phyloP scores from a whole-genome alignment of 2,329 filamentous ascomycete species.

The Fusarium tuaranense region DNA sequence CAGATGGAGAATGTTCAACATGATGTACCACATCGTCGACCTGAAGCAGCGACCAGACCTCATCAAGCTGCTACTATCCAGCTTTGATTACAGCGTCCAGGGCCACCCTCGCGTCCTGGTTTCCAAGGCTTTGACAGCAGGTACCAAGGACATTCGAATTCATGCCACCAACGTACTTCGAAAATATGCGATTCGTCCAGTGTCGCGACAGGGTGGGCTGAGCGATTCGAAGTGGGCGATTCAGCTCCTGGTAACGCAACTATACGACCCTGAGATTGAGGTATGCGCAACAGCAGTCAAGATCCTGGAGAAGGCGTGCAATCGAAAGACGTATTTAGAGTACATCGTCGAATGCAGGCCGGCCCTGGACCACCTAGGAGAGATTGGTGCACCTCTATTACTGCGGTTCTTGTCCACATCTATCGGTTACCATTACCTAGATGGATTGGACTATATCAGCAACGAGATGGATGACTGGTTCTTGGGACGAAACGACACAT shows the following conservation, averaged over 20 bases:
- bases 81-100: constrained; percentile 90
- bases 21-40: constrained; percentile 99
- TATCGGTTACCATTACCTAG: constrained; percentile 96
- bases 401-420: constrained; percentile 95
- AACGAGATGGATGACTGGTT: constrained; percentile 99
- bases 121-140: constrained; percentile 92
- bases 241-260: constrained; percentile 93
- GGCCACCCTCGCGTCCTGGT: constrained; percentile 93
- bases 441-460: constrained; percentile 97
- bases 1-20: constrained; percentile 98
- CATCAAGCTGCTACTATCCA: constrained; percentile 87
- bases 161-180: constrained; percentile 88
- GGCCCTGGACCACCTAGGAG: constrained; percentile 92
- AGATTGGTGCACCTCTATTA: constrained; percentile 93
- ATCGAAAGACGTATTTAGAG: constrained; percentile 89
- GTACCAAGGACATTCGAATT: constrained; percentile 91
- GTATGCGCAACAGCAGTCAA: constrained; percentile 97
- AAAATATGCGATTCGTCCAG: constrained; percentile 78
- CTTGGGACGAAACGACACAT: constrained; percentile 94
- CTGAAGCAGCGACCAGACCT: constrained; percentile 91
- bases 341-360: constrained; percentile 97
- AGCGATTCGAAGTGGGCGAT: constrained; percentile 95
- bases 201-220: constrained; percentile 54
- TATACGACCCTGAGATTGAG: constrained; percentile 97
- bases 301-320: constrained; percentile 97